Percentiles rank a stretch among this genome's conserved stretches.
These are phyloP conservation scores for Apiotrichum brassicae DNA, from an alignment of 1,284 basidiomycete genomes.

Conservation along the genomic window DNA sequence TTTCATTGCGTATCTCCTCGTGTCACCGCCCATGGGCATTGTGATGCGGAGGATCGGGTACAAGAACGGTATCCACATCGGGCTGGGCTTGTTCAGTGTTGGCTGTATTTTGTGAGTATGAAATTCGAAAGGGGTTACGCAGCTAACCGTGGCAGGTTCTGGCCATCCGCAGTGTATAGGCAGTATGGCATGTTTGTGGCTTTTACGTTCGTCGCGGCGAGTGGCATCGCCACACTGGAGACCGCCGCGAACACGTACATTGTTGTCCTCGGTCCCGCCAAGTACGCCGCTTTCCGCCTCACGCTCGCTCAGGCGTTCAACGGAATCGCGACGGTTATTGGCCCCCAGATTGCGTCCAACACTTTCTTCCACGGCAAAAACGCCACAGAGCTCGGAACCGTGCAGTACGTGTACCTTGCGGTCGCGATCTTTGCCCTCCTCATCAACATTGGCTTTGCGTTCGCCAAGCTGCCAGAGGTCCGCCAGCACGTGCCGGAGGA, in stretches of 20 bases:
- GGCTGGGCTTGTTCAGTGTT: constrained; percentile 21
- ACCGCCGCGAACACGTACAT: constrained; percentile 35
- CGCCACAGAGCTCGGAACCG: constrained; percentile 20
- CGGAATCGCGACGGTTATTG: constrained; percentile 35
- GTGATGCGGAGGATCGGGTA: constrained; percentile 35
- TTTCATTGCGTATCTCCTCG: constrained; percentile 25
- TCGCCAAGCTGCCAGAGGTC: constrained; percentile 33
- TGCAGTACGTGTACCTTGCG: constrained; percentile 39
- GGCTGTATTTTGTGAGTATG: too few relatives aligned
- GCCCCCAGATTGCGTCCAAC: constrained; percentile 29
- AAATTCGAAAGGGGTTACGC: too few relatives aligned
- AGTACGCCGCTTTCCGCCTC: constrained; percentile 27
- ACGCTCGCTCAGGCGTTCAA: constrained; percentile 35
- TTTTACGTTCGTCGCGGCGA: constrained; percentile 31
- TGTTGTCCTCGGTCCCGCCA: constrained; percentile 28
- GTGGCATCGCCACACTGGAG: constrained; percentile 35
- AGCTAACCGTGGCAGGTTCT: too few relatives aligned
- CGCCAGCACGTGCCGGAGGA: constrained; percentile 24
- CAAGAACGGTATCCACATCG: constrained; percentile 35
- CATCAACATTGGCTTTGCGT: constrained; percentile 24
- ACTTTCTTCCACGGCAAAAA: constrained; percentile 33
- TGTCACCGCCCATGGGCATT: constrained; percentile 30
- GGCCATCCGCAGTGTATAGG: constrained; percentile 29
- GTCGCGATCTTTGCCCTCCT: constrained; percentile 23
- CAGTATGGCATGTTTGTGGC: constrained; percentile 22